A percentile compares a stretch with the other conserved stretches of the same genome.
Evolutionary conservation across 495 filamentous ascomycete species (phyloP).

Genomic region (Neurospora sp.): DNA sequence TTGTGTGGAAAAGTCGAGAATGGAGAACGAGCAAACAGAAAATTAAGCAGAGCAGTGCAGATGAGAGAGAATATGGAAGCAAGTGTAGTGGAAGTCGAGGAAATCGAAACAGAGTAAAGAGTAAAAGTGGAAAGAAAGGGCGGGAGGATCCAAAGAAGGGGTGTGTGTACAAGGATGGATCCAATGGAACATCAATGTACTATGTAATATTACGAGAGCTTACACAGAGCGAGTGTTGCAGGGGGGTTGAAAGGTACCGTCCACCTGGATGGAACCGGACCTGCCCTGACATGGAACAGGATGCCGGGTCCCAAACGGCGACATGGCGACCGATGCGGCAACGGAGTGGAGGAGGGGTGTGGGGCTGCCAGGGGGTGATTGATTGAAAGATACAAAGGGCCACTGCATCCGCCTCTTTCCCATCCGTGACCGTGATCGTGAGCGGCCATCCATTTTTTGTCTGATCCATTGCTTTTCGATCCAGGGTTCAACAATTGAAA

Average conservation of each 20-base stretch:
- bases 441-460: background rate
- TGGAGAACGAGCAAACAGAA: background rate
- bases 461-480: background rate
- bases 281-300: background rate
- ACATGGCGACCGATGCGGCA: background rate
- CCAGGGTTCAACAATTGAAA: background rate
- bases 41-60: background rate
- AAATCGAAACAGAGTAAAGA: background rate
- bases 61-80: constrained; percentile 2
- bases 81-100: background rate
- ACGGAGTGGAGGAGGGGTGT: background rate
- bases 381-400: background rate
- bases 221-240: background rate
- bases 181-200: background rate
- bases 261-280: background rate
- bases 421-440: background rate
- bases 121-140: constrained; percentile 1
- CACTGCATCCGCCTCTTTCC: background rate
- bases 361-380: background rate
- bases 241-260: background rate
- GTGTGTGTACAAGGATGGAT: constrained; percentile 1
- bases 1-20: background rate
- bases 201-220: background rate
- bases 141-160: constrained; percentile 10
- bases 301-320: constrained; percentile 2